Evolutionary conservation across 441 rosid species (phyloP).

Genomic region (Raphanus hybrid): DNA sequence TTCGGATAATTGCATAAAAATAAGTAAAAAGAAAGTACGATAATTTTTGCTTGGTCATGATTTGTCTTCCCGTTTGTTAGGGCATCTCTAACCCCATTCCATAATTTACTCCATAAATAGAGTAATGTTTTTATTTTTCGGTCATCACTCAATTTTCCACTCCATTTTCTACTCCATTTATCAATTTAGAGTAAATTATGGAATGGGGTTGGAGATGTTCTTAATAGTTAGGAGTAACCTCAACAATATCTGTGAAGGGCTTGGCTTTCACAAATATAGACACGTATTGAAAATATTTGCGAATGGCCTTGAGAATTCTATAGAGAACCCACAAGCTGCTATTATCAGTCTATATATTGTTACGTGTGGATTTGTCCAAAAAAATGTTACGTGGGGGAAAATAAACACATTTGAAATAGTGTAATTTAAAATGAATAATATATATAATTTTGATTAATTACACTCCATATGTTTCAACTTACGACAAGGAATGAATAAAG

Average conservation of each 20-base stretch:
- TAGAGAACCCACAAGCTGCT: not conserved
- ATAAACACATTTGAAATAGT: not conserved
- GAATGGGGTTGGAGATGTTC: no score
- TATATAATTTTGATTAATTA: not conserved
- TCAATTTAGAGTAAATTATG: no score
- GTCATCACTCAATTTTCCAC: no score
- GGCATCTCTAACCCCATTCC: no score
- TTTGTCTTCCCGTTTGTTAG: constrained; percentile 9
- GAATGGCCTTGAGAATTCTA: constrained; percentile 1
- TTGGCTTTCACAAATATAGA: constrained; percentile 13
- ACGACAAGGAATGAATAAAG: constrained; percentile 26
- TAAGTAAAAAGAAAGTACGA: not conserved
- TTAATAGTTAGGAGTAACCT: constrained; percentile 20
- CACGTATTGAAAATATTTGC: constrained; percentile 2
- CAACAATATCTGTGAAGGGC: constrained; percentile 9
- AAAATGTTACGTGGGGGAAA: not conserved
- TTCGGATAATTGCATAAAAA: not conserved
- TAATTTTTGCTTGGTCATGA: constrained; percentile 17
- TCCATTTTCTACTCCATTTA: no score
- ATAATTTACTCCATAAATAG: no score
- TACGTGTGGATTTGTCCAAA: not conserved
- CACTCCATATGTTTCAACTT: not conserved
- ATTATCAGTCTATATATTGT: not conserved
- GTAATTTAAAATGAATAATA: not conserved
- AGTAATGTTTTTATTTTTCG: no score